These are phyloP conservation scores for Penicillium frequentans DNA, from an alignment of 2,329 filamentous ascomycete genomes.

Conservation along the genomic window DNA sequence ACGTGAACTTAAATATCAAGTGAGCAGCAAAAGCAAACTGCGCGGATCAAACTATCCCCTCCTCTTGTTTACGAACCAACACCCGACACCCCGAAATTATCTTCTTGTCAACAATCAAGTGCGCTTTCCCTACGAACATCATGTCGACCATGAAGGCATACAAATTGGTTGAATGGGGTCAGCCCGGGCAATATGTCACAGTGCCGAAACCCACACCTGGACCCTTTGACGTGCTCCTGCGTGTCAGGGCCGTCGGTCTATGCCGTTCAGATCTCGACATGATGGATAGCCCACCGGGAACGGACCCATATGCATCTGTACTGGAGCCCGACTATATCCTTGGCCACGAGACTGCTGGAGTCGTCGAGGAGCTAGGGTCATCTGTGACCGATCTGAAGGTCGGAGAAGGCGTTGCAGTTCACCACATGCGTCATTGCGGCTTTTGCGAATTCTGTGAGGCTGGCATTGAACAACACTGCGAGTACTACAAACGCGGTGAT, in stretches of 20 bases:
- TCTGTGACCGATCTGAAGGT: background rate
- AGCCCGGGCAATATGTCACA: background rate
- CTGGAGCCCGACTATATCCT: background rate
- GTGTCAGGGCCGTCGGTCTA: background rate
- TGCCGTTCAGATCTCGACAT: background rate
- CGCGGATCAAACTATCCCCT: background rate
- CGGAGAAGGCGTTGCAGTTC: background rate
- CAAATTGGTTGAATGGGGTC: background rate
- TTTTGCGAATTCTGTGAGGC: background rate
- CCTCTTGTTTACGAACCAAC: background rate
- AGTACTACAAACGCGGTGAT: background rate
- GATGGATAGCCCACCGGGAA: background rate
- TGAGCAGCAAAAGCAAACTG: background rate
- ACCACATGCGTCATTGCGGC: background rate
- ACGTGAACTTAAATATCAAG: background rate
- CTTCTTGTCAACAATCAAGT: background rate
- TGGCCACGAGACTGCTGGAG: background rate
- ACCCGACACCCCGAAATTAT: background rate
- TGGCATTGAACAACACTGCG: background rate
- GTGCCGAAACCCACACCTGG: background rate
- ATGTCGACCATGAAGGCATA: background rate
- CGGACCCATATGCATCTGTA: background rate
- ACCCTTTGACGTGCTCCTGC: background rate
- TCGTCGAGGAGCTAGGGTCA: background rate
- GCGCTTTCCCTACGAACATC: background rate